Evolutionary conservation across 306 rosid genomes (phyloP), one percentile per base, ranked within the genome.

Genomic region (Prunus salicina): DNA sequence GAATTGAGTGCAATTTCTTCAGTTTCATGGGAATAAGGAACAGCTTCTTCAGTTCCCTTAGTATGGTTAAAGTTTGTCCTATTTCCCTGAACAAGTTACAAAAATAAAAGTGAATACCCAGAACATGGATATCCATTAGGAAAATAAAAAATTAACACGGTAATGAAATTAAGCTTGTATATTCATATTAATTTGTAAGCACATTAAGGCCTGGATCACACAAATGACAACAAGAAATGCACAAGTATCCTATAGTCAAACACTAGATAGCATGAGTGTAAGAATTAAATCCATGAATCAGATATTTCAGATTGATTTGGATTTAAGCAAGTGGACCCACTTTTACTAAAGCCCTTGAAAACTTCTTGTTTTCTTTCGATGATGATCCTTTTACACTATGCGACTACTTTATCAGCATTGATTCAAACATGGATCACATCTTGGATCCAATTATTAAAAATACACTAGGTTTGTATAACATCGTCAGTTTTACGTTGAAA

Each of bases 51-150:
- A 70, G 77, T 83, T 64, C 78, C 92, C 76, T 82, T 88, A 69
- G 73, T 58, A 76, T 76, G 76, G 64, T 78, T 77, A 58, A 61
- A 82, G 83, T 76, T 82, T 76, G 85, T 73, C 86, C 86, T 85
- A 87, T 82, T 84, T 30, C 86, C 90, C 97, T 93, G 87, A 77
- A 80, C 75, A 85, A 80, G 82, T 90, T 47, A 72, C 32, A 69
- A 81, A 73, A 75, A 56, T 10, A 57, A 66, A 50, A 13, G 63
- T 38, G 13, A 61, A 71, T 32, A 52, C 15, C 20, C 55, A 56
- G 45, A 22, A 25, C 24, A 27, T 41, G 8, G 56, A 62, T 3
- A 65, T 64, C 30, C 28, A 32, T 51, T 38, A 70, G 7, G 20
- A 13, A 30, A 71, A 71, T n/a, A 55, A 46, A 63, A 60, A 64